Conservation (phyloP, 2,329 filamentous ascomycete species). For the Colletotrichum echinochloae region DNA sequence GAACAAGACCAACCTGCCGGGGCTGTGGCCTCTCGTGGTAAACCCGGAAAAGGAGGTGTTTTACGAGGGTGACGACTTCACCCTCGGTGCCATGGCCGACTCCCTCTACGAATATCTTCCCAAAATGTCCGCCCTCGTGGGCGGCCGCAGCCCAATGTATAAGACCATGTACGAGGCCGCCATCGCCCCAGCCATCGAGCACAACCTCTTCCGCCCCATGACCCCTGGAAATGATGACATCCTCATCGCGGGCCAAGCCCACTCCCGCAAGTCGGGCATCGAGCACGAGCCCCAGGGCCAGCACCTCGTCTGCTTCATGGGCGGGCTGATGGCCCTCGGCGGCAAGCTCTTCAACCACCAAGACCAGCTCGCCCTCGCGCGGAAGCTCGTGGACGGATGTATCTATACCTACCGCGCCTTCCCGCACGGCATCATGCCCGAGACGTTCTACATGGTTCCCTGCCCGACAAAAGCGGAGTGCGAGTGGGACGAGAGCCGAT, state of each 20-base stretch:
- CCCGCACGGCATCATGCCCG: constrained; percentile 69
- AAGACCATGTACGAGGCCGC: constrained; percentile 71
- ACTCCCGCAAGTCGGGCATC: constrained; percentile 44
- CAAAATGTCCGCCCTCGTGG: constrained; percentile 74
- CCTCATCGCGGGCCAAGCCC: constrained; percentile 57
- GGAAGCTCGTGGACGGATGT: constrained; percentile 65
- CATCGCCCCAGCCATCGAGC: constrained; percentile 69
- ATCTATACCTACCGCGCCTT: constrained; percentile 68
- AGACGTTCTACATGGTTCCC: constrained; percentile 61
- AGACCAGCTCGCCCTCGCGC: constrained; percentile 60
- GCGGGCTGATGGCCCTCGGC: constrained; percentile 77
- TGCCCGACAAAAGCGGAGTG: constrained; percentile 51
- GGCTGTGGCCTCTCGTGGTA: constrained; percentile 78
- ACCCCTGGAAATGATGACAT: constrained; percentile 71
- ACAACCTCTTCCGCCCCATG: constrained; percentile 79
- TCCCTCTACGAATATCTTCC: constrained; percentile 71
- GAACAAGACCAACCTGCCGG: constrained; percentile 75
- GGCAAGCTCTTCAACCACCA: constrained; percentile 68
- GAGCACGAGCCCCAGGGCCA: constrained; percentile 59
- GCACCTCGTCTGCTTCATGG: constrained; percentile 77
- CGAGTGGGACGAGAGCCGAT: constrained; percentile 47
- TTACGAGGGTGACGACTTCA: constrained; percentile 56
- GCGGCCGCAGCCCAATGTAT: constrained; percentile 71
- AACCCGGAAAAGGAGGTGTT: constrained; percentile 66
- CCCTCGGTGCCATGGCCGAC: constrained; percentile 66